A percentile compares a stretch with the other conserved stretches of the same genome.
These are phyloP conservation scores for Tolypocladium ovalisporum DNA, from an alignment of 2,329 filamentous ascomycete species.

Conservation along the genomic window DNA sequence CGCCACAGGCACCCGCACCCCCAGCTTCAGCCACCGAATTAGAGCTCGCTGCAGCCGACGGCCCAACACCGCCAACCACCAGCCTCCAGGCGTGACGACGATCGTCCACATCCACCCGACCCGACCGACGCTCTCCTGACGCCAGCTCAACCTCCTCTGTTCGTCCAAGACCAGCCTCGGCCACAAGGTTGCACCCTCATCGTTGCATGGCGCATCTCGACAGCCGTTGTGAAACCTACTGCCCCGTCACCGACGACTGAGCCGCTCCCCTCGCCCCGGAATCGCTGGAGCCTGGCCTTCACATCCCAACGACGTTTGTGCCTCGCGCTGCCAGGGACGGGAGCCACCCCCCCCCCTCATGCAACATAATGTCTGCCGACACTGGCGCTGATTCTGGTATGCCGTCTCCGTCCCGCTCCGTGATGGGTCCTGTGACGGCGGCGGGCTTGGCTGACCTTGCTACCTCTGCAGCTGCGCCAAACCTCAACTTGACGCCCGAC, in stretches of 20 bases:
- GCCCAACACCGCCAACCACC: neutral
- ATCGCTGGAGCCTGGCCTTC: neutral
- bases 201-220: neutral
- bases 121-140: neutral
- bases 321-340: neutral
- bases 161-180: neutral
- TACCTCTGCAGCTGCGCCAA: slow-evolving; percentile 39
- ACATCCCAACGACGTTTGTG: neutral
- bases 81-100: neutral
- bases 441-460: slow-evolving; percentile 5
- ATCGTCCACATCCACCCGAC: neutral
- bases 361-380: slow-evolving; percentile 13
- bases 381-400: slow-evolving; percentile 12
- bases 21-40: slow-evolving; percentile 6
- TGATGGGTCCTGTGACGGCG: neutral
- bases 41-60: slow-evolving; percentile 1
- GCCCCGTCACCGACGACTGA: neutral
- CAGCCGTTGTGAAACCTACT: neutral
- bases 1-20: neutral
- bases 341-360: neutral
- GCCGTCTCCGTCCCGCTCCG: neutral
- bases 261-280: neutral
- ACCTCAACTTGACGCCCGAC: slow-evolving; percentile 77
- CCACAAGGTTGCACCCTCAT: neutral
- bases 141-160: neutral